Conservation (phyloP, 73 alveolate species). For the Blepharisma stoltei region DNA sequence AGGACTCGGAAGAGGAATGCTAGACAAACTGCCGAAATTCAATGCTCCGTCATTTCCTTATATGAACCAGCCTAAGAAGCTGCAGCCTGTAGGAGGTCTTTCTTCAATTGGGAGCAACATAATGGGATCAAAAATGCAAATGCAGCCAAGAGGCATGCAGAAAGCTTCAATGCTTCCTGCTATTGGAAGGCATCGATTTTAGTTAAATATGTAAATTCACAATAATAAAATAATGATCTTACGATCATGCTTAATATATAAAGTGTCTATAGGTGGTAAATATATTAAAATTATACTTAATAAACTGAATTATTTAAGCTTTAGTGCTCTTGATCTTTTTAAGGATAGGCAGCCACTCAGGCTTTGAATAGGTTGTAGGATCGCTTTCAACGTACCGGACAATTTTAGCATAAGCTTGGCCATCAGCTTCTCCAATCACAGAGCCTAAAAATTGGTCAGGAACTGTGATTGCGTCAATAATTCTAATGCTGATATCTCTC, state of each 20-base stretch:
- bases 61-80: neutral
- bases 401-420: neutral
- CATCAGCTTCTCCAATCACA: neutral
- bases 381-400: neutral
- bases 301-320: too few relatives aligned
- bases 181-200: slow-evolving; percentile 15
- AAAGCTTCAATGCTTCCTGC: neutral
- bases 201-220: neutral
- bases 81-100: neutral
- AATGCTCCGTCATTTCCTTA: neutral
- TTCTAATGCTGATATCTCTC: neutral
- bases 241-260: too few relatives aligned
- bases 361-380: neutral
- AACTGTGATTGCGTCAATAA: neutral
- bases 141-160: too few relatives aligned
- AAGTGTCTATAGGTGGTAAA: too few relatives aligned
- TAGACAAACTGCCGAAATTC: neutral
- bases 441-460: neutral
- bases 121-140: neutral
- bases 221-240: too few relatives aligned
- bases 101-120: neutral
- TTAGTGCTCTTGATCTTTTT: too few relatives aligned
- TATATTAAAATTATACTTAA: too few relatives aligned
- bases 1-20: too few relatives aligned
- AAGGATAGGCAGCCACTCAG: neutral